Evolutionary conservation across 768 basidiomycete species (phyloP), one percentile per base, ranked within the genome.

Genomic region (Termitomyces sp.): DNA sequence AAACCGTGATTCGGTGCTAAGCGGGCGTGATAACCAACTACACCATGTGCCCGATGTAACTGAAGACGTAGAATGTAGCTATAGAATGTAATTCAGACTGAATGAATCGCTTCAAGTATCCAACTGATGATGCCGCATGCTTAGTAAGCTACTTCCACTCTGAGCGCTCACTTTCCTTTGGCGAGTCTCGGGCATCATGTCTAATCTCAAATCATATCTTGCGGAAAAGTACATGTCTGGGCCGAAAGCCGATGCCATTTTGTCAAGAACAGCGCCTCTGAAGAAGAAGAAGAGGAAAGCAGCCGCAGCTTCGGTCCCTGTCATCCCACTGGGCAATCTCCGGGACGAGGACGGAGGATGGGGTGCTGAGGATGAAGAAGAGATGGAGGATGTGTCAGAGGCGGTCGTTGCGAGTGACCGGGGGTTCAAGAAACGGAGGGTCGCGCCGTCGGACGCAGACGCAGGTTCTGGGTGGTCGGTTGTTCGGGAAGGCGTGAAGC

Each of bases 161-260:
- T 39, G n/a, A n/a, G n/a, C n/a, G n/a, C n/a, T n/a, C n/a, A n/a
- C n/a, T 34, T 50, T 31, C n/a, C 3, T 8, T 5, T 10, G 13
- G 3, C 18, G 6, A 12, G 24, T n/a, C n/a, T n/a, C n/a, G n/a
- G n/a, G n/a, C n/a, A 24, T 20, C 9, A 81, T 80, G 78, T 72
- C 80, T 16, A 68, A 72, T 57, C 80, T 95, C 76, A 87, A 93
- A 69, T 78, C 90, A 24, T 95, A 95, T 69, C 81, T 95, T 18
- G 92, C 92, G 0, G 82, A 87, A 62, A 92, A 91, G 61, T 98
- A 98, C 76, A 96, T 98, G 94, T 87, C 94, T 5, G 96, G 96
- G 1, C 85, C 92, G 0, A 98, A 98, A 66, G 94, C 95, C 2
- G 96, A 98, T 64, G 94, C 93, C 6, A 98, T 98, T 61, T 79